These are phyloP conservation scores for Notholithocarpus densiflorus DNA, from an alignment of 306 rosid genomes.

Conservation along the genomic window DNA sequence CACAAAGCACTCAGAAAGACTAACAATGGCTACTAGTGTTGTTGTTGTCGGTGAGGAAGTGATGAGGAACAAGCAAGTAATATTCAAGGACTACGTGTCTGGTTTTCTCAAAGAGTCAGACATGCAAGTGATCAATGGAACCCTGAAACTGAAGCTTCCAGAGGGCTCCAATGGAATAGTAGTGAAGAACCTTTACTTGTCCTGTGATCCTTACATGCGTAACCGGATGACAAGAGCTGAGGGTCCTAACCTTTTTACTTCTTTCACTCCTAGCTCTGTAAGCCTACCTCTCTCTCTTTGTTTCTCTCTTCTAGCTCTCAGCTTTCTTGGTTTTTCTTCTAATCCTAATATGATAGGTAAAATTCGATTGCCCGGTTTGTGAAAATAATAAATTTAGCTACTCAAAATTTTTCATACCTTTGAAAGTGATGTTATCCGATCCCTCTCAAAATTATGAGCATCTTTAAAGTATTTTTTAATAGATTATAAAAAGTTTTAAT, in stretches of 20 bases:
- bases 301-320: background rate
- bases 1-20: background rate
- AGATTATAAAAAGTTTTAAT: too few relatives aligned
- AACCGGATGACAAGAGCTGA: conserved; percentile 20
- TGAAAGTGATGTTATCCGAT: too few relatives aligned
- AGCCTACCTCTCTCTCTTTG: background rate
- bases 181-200: conserved; percentile 56
- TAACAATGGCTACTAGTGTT: background rate
- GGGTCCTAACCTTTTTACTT: background rate
- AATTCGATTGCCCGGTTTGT: too few relatives aligned
- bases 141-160: conserved; percentile 33
- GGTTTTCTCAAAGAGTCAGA: conserved; percentile 37
- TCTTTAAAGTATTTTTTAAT: too few relatives aligned
- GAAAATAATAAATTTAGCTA: too few relatives aligned
- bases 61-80: conserved; percentile 39
- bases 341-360: too few relatives aligned
- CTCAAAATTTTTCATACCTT: too few relatives aligned
- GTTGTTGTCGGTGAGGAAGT: background rate
- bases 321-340: background rate
- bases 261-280: conserved; percentile 45
- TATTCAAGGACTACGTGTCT: conserved; percentile 22
- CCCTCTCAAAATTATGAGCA: too few relatives aligned
- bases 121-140: conserved; percentile 25
- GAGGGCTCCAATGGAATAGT: conserved; percentile 34
- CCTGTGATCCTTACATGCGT: conserved; percentile 69